A percentile compares a stretch with the other conserved stretches of the same genome.
phyloP scores from a whole-genome alignment of 2,329 filamentous ascomycete species.

The Alternaria brassicicola region DNA sequence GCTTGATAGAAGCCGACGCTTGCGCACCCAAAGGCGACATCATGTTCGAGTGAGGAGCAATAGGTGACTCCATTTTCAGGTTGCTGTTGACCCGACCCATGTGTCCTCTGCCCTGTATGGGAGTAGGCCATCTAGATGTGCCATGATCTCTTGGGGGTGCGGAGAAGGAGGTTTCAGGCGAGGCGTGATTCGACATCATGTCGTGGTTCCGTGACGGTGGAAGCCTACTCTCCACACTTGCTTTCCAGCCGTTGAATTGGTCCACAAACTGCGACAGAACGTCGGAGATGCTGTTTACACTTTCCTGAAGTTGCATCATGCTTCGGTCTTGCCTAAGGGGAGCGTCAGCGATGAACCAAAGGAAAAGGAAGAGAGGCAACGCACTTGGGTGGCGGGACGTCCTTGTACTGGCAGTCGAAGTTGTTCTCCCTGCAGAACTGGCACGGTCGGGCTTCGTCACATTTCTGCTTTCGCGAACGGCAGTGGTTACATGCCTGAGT shows the following conservation, averaged over 20 bases:
- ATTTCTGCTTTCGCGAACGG: constrained; percentile 51
- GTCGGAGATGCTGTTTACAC: constrained; percentile 49
- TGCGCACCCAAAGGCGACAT: constrained; percentile 35
- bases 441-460: constrained; percentile 50
- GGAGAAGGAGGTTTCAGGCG: constrained; percentile 36
- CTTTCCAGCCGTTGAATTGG: constrained; percentile 43
- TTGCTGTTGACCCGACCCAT: constrained; percentile 38
- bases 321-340: constrained; percentile 54
- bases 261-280: constrained; percentile 38
- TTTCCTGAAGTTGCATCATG: constrained; percentile 56
- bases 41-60: constrained; percentile 32
- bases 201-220: constrained; percentile 23
- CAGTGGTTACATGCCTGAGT: constrained; percentile 69
- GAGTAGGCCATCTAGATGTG: constrained; percentile 37
- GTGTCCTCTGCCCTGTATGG: constrained; percentile 35
- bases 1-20: constrained; percentile 41
- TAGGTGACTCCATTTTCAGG: constrained; percentile 44
- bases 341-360: constrained; percentile 23
- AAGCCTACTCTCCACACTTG: constrained; percentile 40
- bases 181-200: constrained; percentile 33
- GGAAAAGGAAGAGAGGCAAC: constrained; percentile 38
- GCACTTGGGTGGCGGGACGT: constrained; percentile 89
- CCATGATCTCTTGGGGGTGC: constrained; percentile 34
- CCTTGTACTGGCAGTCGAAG: constrained; percentile 84
- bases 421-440: constrained; percentile 82